Base-by-base conservation (phyloP, 495 filamentous ascomycete genomes). In the Letharia lupina region DNA sequence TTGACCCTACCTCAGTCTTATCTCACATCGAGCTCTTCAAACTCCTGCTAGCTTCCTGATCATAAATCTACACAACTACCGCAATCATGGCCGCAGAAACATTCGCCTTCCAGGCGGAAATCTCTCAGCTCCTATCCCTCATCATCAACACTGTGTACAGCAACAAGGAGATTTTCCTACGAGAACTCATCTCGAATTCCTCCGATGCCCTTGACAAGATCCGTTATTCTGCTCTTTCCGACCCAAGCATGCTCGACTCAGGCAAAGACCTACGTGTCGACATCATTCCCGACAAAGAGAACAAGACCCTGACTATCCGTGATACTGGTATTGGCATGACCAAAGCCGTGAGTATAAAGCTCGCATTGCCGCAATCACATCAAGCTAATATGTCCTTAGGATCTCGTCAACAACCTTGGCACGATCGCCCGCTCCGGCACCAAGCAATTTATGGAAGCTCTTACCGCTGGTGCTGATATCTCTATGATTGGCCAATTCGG, bases 141-240 rank as follows among this genome's bases (percentile, higher is more conserved):
- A 98, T 98, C 81, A 98, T 98, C 84, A 98, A 98, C 89, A 98
- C 94, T 67, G 94, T 98, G 82, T 98, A 98, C 87, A 96, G 93
- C 70, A 98, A 98, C 86, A 98, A 98, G 87, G 94, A 97, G 82
- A 98, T 98, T 79, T 98, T 98, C 87, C 82, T 98, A 71, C 84
- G 94, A 86, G 94, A 98, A 79, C 77, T 98, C 72, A 89, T 98
- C 72, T 98, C 94, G 79, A 98, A 98, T 83, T 86, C 87, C 74
- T 97, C 93, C 71, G 94, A 98, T 88, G 94, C 94, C 66, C 86
- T 98, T 70, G 94, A 98, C 87, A 98, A 98, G 89, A 97, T 98
- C 81, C 89, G 94, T 75, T 98, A 98, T 84, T 89, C 96, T 83
- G 84, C 95, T 70, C 86, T 98, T 67, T 96, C 94, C 68, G 95